These are phyloP conservation scores for Aciculosporium take DNA, from an alignment of 2,329 filamentous ascomycete species.

Conservation along the genomic window DNA sequence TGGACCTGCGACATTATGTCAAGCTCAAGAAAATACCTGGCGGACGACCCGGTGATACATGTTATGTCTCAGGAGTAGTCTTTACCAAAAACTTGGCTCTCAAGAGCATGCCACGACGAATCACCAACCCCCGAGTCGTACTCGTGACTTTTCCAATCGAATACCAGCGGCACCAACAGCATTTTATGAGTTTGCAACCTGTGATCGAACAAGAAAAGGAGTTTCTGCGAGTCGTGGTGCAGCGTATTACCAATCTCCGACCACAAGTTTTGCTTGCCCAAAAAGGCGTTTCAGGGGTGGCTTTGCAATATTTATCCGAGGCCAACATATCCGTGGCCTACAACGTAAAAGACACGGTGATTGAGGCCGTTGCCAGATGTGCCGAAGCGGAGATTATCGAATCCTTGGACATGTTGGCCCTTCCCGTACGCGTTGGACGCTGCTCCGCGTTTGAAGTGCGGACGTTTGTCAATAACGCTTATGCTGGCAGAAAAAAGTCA, in stretches of 20 bases:
- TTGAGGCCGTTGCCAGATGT: conserved; percentile 87
- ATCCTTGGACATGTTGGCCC: conserved; percentile 81
- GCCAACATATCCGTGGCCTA: conserved; percentile 87
- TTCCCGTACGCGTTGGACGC: conserved; percentile 57
- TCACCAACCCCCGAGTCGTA: conserved; percentile 70
- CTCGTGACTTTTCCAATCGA: conserved; percentile 93
- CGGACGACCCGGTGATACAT: conserved; percentile 76
- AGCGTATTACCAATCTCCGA: conserved; percentile 71
- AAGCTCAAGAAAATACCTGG: conserved; percentile 95
- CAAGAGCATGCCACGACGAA: conserved; percentile 88
- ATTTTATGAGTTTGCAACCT: conserved; percentile 96
- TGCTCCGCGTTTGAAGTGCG: conserved; percentile 88
- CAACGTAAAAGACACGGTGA: conserved; percentile 91
- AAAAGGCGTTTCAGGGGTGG: conserved; percentile 81
- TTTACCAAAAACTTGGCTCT: conserved; percentile 95
- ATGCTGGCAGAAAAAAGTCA: conserved; percentile 68
- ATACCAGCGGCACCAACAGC: conserved; percentile 72
- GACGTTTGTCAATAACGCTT: conserved; percentile 72
- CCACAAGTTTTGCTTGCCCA: conserved; percentile 85
- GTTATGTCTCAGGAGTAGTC: conserved; percentile 92
- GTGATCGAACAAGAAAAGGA: conserved; percentile 95
- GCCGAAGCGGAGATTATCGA: conserved; percentile 87
- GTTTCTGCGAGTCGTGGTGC: conserved; percentile 81
- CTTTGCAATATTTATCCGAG: conserved; percentile 74
- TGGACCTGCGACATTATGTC: conserved; percentile 94